Evolutionary conservation across 2,329 filamentous ascomycete species (phyloP).

Genomic region (Ustilaginoidea virens): DNA sequence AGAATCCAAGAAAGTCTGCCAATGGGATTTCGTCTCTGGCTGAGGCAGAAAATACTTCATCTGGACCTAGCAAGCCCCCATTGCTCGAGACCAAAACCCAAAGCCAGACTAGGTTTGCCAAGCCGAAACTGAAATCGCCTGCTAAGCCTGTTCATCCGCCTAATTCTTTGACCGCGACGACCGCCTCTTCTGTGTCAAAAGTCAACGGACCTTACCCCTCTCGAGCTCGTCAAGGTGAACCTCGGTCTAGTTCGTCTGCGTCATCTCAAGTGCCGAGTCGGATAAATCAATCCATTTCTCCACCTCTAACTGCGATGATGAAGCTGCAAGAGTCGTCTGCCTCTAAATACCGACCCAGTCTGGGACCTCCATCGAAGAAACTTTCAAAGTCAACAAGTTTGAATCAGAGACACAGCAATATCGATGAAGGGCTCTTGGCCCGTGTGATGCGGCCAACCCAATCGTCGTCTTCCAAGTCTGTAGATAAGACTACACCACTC

Average conservation of each 20-base stretch:
- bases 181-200: constrained; percentile 53
- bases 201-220: constrained; percentile 13
- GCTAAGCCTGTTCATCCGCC: constrained; percentile 54
- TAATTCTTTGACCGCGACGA: constrained; percentile 52
- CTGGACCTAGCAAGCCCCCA: constrained; percentile 27
- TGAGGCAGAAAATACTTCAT: constrained; percentile 15
- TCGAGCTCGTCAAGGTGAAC: constrained; percentile 16
- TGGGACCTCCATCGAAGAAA: constrained; percentile 45
- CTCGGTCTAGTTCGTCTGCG: constrained; percentile 16
- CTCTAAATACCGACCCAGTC: constrained; percentile 31
- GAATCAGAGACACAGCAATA: constrained; percentile 28
- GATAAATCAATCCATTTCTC: constrained; percentile 4
- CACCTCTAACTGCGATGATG: constrained; percentile 15
- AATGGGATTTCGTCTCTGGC: background rate
- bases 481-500: no score
- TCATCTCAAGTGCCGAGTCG: constrained; percentile 21
- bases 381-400: constrained; percentile 4
- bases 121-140: constrained; percentile 50
- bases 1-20: constrained; percentile 6
- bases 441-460: constrained; percentile 70
- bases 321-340: constrained; percentile 30
- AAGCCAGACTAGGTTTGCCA: constrained; percentile 29
- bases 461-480: constrained; percentile 49
- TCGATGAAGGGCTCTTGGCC: constrained; percentile 60
- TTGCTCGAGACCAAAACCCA: constrained; percentile 23